Evolutionary conservation across 352 stramenopile species (phyloP), one percentile per base, ranked within the genome.

Genomic region (Pythium rhizo-oryzae): DNA sequence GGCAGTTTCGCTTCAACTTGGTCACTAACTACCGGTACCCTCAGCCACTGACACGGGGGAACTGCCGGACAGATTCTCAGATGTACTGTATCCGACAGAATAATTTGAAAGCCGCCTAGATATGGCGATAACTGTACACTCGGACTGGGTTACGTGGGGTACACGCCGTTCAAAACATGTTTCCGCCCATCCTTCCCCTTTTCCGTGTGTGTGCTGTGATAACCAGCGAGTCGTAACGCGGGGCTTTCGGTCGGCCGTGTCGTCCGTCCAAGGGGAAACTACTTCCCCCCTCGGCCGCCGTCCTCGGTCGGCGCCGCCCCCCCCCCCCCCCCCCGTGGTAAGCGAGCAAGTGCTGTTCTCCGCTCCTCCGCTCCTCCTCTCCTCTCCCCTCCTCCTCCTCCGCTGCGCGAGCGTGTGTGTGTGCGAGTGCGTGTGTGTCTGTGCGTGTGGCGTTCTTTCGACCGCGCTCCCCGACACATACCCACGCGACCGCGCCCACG

Each of bases 1-100:
- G 23, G n/a, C 2, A 24, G 6, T 9, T 11, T 33, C 12, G 8
- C 59, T 66, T 67, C 61, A 67, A 67, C 52, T 67, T 67, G 23
- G 61, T 67, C 61, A 67, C 61, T 61, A 67, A n/a, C 61, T 61
- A n/a, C n/a, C 19, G n/a, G n/a, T n/a, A n/a, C n/a, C n/a, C 9
- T 21, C 6, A n/a, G 59, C 56, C 61, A 67, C 51, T 67, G 16
- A 16, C 23, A 12, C 50, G 60, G n/a, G n/a, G 60, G 53, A 44
- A 39, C 21, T 13, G 18, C 19, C 33, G 19, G n/a, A n/a, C n/a
- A n/a, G n/a, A n/a, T n/a, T n/a, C n/a, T n/a, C n/a, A n/a, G n/a
- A n/a, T n/a, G n/a, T n/a, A 66, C 59, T 53, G n/a, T 30, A 16
- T 7, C 8, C 12, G 59, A 66, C 59, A 66, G 3, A 52, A 30